Evolutionary conservation across 2,329 filamentous ascomycete genomes (phyloP).

Genomic region (Colletotrichum sp.): DNA sequence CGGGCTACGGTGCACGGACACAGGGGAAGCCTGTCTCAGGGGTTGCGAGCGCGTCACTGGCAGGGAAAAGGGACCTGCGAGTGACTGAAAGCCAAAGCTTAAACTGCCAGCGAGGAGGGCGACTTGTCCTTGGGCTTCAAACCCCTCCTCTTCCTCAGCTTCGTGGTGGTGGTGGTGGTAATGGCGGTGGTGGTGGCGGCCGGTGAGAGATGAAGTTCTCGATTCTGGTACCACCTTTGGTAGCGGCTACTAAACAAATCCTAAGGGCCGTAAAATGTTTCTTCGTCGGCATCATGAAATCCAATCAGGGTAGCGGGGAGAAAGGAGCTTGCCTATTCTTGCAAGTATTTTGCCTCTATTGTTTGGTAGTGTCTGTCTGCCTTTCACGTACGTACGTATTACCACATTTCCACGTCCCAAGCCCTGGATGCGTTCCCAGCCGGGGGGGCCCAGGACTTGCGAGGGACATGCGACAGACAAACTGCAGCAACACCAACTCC

Average conservation of each 20-base stretch:
- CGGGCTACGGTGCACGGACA: neutral
- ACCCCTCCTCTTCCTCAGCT: neutral
- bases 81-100: conserved; percentile 13
- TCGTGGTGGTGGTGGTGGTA: neutral
- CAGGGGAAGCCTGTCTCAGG: neutral
- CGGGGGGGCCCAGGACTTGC: neutral
- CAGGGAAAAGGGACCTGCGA: conserved; percentile 1
- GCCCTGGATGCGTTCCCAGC: neutral
- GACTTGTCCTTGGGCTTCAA: neutral
- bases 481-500: neutral
- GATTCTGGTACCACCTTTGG: neutral
- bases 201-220: neutral
- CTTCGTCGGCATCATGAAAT: neutral
- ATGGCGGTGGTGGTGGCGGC: neutral
- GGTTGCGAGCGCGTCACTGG: neutral
- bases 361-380: neutral
- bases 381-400: neutral
- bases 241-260: neutral
- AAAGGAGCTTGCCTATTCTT: neutral
- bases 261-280: neutral
- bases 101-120: neutral
- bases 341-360: neutral
- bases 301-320: neutral
- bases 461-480: neutral
- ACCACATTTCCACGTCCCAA: neutral